Conservation (phyloP, 2,329 filamentous ascomycete genomes). For the Fusarium lyarnte region DNA sequence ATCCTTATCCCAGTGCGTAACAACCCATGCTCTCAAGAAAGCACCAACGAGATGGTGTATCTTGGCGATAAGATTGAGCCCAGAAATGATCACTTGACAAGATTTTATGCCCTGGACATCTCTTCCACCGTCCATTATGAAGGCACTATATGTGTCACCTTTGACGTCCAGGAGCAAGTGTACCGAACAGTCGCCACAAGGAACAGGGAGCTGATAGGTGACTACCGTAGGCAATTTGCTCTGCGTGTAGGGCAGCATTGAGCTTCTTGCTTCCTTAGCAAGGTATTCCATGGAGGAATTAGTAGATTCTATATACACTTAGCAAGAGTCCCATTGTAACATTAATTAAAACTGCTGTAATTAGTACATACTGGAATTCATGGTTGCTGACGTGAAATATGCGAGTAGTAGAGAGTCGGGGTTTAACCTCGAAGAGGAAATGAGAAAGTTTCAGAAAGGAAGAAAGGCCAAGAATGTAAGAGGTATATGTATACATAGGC, state of each 20-base stretch:
- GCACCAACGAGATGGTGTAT: fast-evolving
- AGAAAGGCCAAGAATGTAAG: too few species aligned
- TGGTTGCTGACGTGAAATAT: too few species aligned
- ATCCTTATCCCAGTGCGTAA: too few species aligned
- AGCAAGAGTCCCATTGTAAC: too few species aligned
- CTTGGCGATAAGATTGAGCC: background rate
- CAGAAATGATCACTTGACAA: fast-evolving
- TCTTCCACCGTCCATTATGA: background rate
- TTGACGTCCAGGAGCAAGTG: fast-evolving
- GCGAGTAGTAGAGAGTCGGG: too few species aligned
- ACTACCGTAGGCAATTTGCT: background rate
- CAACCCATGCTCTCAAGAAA: background rate
- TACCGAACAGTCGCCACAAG: background rate
- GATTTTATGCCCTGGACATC: background rate
- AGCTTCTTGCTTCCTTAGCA: background rate
- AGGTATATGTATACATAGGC: too few species aligned
- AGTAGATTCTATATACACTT: too few species aligned
- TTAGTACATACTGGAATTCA: too few species aligned
- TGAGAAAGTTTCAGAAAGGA: too few species aligned
- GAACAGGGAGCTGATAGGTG: background rate
- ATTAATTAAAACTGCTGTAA: too few species aligned
- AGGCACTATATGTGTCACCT: fast-evolving
- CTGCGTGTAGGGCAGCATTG: background rate
- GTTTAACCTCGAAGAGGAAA: too few species aligned
- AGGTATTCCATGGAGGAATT: background rate